Percentiles rank a stretch among this genome's conserved stretches.
Evolutionary conservation across 192 early-diverging fungal species (phyloP).

Genomic region (Coemansia sp.): DNA sequence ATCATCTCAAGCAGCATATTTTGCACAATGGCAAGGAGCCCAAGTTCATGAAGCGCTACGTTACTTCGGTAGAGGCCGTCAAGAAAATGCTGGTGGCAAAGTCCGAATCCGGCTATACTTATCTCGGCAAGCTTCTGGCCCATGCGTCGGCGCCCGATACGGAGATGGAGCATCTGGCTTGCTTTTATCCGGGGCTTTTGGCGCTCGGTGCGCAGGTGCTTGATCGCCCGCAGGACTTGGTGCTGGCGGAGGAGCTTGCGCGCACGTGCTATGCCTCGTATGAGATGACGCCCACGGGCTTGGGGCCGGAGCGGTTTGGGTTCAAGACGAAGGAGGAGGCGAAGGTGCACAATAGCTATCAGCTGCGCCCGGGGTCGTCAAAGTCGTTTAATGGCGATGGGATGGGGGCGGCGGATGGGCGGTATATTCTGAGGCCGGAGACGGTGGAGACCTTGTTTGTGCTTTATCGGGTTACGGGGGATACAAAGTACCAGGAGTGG

Average conservation of each 20-base stretch:
- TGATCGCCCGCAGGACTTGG: conserved; percentile 61
- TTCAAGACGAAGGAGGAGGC: not conserved
- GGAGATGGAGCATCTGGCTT: conserved; percentile 94
- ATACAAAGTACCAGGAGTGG: conserved; percentile 74
- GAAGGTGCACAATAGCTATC: not conserved
- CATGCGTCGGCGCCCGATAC: conserved; percentile 19
- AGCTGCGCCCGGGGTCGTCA: not conserved
- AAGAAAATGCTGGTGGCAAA: conserved; percentile 44
- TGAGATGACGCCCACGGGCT: conserved; percentile 65
- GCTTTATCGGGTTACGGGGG: conserved; percentile 79
- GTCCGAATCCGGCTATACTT: conserved; percentile 7
- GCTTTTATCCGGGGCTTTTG: conserved; percentile 84
- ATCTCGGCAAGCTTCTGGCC: conserved; percentile 13
- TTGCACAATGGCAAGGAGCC: conserved; percentile 62
- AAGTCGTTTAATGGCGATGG: conserved; percentile 1
- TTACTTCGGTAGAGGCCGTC: conserved; percentile 62
- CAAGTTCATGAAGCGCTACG: conserved; percentile 67
- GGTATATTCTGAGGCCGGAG: conserved; percentile 79
- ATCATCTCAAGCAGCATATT: conserved; percentile 86
- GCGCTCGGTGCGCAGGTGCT: conserved; percentile 65
- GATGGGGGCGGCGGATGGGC: not conserved
- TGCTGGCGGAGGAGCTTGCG: conserved; percentile 74
- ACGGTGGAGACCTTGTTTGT: conserved; percentile 86
- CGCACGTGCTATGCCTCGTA: conserved; percentile 80
- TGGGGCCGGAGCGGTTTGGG: conserved; percentile 75